Base-by-base conservation (phyloP, 129 eudicot species). In the Artemisia tridentata region DNA sequence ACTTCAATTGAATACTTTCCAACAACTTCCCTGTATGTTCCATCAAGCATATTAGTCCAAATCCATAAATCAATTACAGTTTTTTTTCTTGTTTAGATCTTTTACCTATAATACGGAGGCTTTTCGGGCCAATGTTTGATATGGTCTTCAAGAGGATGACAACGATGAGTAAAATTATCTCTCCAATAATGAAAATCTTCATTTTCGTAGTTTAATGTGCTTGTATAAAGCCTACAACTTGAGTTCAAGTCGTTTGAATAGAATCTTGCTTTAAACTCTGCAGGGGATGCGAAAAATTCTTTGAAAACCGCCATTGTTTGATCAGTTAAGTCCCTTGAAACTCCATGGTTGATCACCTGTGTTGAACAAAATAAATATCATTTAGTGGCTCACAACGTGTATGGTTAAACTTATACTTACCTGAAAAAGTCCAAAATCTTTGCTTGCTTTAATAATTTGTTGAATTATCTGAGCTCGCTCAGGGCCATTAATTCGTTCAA, bases 111-210 rank as follows among this genome's bases (percentile, higher is more conserved):
- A 64, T 67, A 7, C 9, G 10, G 53, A 11, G 93, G 96, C 16
- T 69, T 69, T 62, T 80, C 56, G 0, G 96, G 93, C 96, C 92
- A 88, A 45, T 12, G 46, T 23, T 65, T 55, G 8, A 88, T 66
- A 53, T 79, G 75, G 23, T 88, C 88, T 47, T 91, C 82, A 13
- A 86, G 47, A 45, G 97, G 97, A 75, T 80, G 80, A 63, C 97
- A 88, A 14, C 70, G 77, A 46, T 88, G 96, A 0, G 88, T 82
- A 3, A 91, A 78, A 65, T 82, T 85, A 61, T 91, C 97, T 67
- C 97, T 81, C 97, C 97, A 91, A 57, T 72, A 91, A 70, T 91
- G 97, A 71, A 82, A 67, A 65, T 80, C 79, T 75, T 91, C 97
- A 11, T 66, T 72, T 34, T 74, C 84, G 41, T 88, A 91, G 74